Evolutionary conservation across 208 protist genomes (phyloP).

Genomic region (Trypanosoma caninum): DNA sequence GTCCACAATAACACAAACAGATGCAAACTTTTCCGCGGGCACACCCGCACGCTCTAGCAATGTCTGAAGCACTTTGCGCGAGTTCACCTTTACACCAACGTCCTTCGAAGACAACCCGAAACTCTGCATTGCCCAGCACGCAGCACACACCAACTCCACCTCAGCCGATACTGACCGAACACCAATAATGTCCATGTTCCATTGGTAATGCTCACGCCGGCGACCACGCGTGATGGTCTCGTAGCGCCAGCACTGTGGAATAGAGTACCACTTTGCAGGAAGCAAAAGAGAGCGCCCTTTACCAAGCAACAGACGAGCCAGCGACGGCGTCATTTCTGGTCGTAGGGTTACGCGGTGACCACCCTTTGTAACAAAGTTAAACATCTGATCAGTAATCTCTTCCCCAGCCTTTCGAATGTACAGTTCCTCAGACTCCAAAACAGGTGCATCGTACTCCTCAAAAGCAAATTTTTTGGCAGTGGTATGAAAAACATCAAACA

Average conservation of each 20-base stretch:
- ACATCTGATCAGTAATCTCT: slow-evolving; percentile 97
- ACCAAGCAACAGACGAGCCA: slow-evolving; percentile 89
- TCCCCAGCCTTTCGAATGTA: slow-evolving; percentile 95
- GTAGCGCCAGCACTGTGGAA: slow-evolving; percentile 96
- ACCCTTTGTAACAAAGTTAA: slow-evolving; percentile 95
- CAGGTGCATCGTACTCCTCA: slow-evolving; percentile 96
- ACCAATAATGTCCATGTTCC: slow-evolving; percentile 97
- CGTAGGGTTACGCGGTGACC: slow-evolving; percentile 90
- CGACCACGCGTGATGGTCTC: slow-evolving; percentile 94
- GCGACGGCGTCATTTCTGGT: slow-evolving; percentile 95
- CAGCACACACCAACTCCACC: slow-evolving; percentile 91
- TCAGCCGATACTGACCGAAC: slow-evolving; percentile 88
- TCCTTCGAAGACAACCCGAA: slow-evolving; percentile 87
- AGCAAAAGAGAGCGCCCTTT: slow-evolving; percentile 88
- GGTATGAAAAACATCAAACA: slow-evolving; percentile 90
- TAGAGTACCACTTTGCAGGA: slow-evolving; percentile 95
- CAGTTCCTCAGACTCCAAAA: slow-evolving; percentile 92
- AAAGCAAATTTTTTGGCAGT: slow-evolving; percentile 87
- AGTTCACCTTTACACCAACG: slow-evolving; percentile 93
- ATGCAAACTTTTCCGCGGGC: slow-evolving; percentile 74
- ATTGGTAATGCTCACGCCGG: slow-evolving; percentile 96
- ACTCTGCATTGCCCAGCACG: slow-evolving; percentile 71
- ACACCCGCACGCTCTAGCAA: slow-evolving; percentile 77
- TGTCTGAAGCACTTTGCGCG: slow-evolving; percentile 89
- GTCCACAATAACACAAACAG: slow-evolving; percentile 94